Evolutionary conservation across 192 early-diverging fungal species (phyloP).

Genomic region (Umbelopsis isabellina): DNA sequence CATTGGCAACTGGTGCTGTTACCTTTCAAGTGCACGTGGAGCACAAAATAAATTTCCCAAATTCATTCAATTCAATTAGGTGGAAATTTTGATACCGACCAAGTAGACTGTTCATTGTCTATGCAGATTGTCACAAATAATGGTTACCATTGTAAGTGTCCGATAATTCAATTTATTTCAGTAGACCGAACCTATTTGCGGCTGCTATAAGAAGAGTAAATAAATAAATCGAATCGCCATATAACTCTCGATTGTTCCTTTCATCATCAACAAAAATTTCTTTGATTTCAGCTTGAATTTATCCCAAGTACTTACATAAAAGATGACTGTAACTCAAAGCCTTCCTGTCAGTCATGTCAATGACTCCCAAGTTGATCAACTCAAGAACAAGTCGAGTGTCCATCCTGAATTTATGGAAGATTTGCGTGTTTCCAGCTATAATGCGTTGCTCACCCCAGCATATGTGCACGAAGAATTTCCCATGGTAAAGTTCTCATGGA

Average conservation of each 20-base stretch:
- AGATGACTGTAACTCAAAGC: conserved; percentile 8
- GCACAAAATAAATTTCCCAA: neutral
- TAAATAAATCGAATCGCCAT: no score
- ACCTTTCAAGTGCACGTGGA: neutral
- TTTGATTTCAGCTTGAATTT: neutral
- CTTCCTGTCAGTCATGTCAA: neutral
- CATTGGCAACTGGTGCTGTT: no score
- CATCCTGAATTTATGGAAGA: conserved; percentile 66
- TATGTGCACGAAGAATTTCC: conserved; percentile 85
- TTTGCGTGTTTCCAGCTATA: conserved; percentile 80
- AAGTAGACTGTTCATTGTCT: neutral
- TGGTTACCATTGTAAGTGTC: neutral
- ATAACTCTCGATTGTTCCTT: neutral
- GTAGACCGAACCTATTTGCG: neutral
- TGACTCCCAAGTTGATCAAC: neutral
- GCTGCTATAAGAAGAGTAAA: no score
- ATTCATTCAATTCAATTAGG: conserved; percentile 7
- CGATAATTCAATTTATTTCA: conserved; percentile 20
- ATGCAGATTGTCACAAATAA: neutral
- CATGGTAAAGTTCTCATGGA: conserved; percentile 50
- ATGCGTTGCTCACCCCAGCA: conserved; percentile 84
- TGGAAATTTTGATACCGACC: conserved; percentile 15
- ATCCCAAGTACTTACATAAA: no score
- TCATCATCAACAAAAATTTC: neutral
- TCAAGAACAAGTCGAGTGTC: neutral